Evolutionary conservation across 2,329 filamentous ascomycete genomes (phyloP), one percentile per base, ranked within the genome.

Genomic region (Calonectria pauciramosa): DNA sequence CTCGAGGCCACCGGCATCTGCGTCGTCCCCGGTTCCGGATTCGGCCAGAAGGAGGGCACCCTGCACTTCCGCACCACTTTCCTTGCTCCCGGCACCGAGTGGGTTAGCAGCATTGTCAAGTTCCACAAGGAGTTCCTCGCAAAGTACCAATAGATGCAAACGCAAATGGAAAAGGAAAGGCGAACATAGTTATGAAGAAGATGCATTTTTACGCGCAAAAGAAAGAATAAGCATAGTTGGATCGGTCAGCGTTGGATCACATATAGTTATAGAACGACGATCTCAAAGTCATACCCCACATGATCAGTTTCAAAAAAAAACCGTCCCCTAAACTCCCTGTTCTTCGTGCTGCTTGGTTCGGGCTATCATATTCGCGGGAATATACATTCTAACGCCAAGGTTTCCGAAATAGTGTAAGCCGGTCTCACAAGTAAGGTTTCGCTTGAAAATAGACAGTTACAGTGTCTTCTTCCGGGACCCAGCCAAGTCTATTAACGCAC

Each of bases 61-160:
- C 89, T 97, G 82, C 97, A 99, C 88, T 98, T 99, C 90, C 90
- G 97, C 76, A 99, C 97, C 5, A 99, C 97, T 0, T 99, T 99
- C 90, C 88, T 99, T 51, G 96, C 97, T 0, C 97, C 97, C 0
- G 97, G 97, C 18, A 99, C 96, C 1, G 96, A 98, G 81, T 99
- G 97, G 97, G 93, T 97, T 9, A 92, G 93, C 65, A 91, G 93
- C 78, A 95, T 99, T 80, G 91, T 94, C 80, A 94, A 95, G 86
- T 99, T 99, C 88, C 97, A 99, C 88, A 88, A 93, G 86, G 92
- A 94, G 76, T 99, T 99, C 82, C 94, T 99, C 93, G 90, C 94
- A 66, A 91, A 98, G 90, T 98, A 91, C 84, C 85, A 87, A 79
- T 91, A 82, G 81, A 80, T 41, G 11, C 32, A 82, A 81, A 80